These are phyloP conservation scores for Rehmannia glutinosa DNA, from an alignment of 257 asterid species.

Conservation along the genomic window DNA sequence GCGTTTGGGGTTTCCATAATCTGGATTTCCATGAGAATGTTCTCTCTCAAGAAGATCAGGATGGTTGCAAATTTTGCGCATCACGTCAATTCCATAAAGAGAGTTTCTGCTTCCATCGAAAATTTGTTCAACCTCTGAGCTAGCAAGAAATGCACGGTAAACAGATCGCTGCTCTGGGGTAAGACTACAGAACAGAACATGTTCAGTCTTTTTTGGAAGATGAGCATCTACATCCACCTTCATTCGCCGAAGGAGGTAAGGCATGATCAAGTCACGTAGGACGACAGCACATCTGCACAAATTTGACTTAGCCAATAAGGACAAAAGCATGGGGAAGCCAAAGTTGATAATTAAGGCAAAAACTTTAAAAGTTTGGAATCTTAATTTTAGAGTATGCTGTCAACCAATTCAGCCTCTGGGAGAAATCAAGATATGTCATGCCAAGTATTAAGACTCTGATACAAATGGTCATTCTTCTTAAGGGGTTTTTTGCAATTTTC, in stretches of 20 bases:
- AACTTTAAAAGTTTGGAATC: neutral
- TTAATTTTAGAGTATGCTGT: neutral
- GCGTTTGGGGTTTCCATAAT: conserved; percentile 85
- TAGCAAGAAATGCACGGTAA: conserved; percentile 96
- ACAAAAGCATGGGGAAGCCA: neutral
- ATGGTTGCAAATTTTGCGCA: conserved; percentile 98
- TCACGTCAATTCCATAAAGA: conserved; percentile 86
- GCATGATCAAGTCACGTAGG: conserved; percentile 96
- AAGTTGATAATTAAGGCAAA: conserved; percentile 4
- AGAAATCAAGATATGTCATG: neutral
- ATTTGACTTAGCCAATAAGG: conserved; percentile 10
- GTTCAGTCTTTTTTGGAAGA: conserved; percentile 94
- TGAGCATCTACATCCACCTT: conserved; percentile 90
- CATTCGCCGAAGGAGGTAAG: conserved; percentile 97
- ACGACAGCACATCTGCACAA: conserved; percentile 90
- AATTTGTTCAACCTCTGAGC: conserved; percentile 95
- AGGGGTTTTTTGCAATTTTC: too few relatives aligned
- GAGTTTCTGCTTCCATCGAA: conserved; percentile 87
- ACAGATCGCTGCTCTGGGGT: conserved; percentile 79
- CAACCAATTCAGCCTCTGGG: neutral
- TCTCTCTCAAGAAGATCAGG: conserved; percentile 99
- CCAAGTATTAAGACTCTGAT: conserved; percentile 4
- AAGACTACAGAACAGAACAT: conserved; percentile 96
- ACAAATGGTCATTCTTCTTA: neutral
- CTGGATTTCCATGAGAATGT: conserved; percentile 72